These are phyloP conservation scores for Cephalotrichum gorgonifer DNA, from an alignment of 2,329 filamentous ascomycete genomes.

Conservation along the genomic window DNA sequence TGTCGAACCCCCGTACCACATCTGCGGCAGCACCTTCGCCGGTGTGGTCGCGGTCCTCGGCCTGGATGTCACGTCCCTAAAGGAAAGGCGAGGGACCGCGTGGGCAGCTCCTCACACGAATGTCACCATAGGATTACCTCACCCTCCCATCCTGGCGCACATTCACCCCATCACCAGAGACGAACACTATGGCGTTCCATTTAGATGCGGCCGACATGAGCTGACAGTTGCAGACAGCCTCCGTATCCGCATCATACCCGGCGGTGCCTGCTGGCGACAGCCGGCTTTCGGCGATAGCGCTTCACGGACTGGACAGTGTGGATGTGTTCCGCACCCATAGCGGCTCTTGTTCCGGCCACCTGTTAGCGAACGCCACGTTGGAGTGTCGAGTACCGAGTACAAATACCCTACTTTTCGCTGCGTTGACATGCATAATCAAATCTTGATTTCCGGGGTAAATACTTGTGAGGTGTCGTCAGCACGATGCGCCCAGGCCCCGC, in stretches of 20 bases:
- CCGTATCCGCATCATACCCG: no score
- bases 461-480: no score
- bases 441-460: neutral
- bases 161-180: no score
- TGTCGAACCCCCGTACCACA: conserved; percentile 35
- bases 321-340: no score
- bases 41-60: conserved; percentile 44
- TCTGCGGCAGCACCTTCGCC: conserved; percentile 38
- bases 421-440: neutral
- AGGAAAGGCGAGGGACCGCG: conserved; percentile 42
- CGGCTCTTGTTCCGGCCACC: no score
- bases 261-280: no score
- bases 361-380: no score
- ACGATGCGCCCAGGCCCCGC: no score
- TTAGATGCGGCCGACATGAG: conserved; percentile 36
- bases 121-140: conserved; percentile 44
- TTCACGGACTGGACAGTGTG: no score
- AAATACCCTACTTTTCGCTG: no score
- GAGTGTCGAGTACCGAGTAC: no score
- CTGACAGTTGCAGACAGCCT: conserved; percentile 40
- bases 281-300: no score
- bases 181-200: conserved; percentile 53
- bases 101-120: conserved; percentile 46
- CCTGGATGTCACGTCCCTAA: conserved; percentile 27
- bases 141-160: conserved; percentile 36